These are phyloP conservation scores for Tuber melanosporum DNA, from an alignment of 495 filamentous ascomycete genomes.

Conservation along the genomic window DNA sequence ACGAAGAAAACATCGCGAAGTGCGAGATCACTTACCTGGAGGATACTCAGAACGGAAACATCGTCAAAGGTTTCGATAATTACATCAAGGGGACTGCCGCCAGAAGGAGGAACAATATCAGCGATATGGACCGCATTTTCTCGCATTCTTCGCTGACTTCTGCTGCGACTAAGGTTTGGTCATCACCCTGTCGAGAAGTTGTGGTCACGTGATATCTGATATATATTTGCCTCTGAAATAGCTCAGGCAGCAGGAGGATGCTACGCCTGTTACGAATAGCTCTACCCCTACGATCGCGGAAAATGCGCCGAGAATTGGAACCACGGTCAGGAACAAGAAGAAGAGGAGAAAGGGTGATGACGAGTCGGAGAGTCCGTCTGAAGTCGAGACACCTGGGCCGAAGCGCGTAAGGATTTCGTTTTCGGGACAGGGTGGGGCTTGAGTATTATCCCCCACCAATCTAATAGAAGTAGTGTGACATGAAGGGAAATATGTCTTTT, in stretches of 20 bases:
- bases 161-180: slow-evolving; percentile 43
- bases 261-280: slow-evolving; percentile 34
- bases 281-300: slow-evolving; percentile 40
- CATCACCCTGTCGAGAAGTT: not conserved
- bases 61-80: slow-evolving; percentile 93
- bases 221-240: slow-evolving; percentile 9
- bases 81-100: slow-evolving; percentile 78
- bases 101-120: slow-evolving; percentile 49
- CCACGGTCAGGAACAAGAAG: slow-evolving; percentile 36
- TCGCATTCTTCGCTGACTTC: slow-evolving; percentile 56
- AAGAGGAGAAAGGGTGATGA: slow-evolving; percentile 40
- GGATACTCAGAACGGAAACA: slow-evolving; percentile 83
- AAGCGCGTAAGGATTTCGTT: slow-evolving; percentile 42
- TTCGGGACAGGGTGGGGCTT: slow-evolving; percentile 36
- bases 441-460: not conserved
- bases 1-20: slow-evolving; percentile 79
- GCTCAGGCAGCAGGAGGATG: slow-evolving; percentile 36
- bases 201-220: slow-evolving; percentile 20
- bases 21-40: slow-evolving; percentile 85
- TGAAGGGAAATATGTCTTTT: not conserved
- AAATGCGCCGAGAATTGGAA: slow-evolving; percentile 29
- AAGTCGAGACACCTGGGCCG: slow-evolving; percentile 42
- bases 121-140: slow-evolving; percentile 54
- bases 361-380: slow-evolving; percentile 42
- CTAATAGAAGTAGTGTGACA: not conserved